These are phyloP conservation scores for Lanmaoa pseudosensibilis DNA, from an alignment of 768 basidiomycete genomes.

Conservation along the genomic window DNA sequence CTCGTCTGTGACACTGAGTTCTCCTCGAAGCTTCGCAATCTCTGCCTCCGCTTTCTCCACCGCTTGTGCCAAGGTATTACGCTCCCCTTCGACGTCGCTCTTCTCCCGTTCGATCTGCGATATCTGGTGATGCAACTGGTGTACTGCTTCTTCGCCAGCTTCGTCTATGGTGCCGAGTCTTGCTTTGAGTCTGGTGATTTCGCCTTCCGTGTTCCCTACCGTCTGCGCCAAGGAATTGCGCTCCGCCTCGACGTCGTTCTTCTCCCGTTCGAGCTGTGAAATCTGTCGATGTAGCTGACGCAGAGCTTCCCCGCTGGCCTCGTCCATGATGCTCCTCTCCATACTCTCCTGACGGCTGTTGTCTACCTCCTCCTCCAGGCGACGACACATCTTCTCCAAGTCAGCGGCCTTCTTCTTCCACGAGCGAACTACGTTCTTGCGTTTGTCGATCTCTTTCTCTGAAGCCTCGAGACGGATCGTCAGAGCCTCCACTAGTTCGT, in stretches of 20 bases:
- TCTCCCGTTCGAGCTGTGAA: constrained; percentile 69
- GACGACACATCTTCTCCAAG: constrained; percentile 63
- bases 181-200: constrained; percentile 65
- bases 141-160: constrained; percentile 67
- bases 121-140: constrained; percentile 75
- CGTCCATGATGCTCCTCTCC: constrained; percentile 81
- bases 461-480: constrained; percentile 50
- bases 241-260: constrained; percentile 47
- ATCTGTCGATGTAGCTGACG: constrained; percentile 81
- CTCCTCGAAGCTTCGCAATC: background rate
- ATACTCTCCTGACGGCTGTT: constrained; percentile 77
- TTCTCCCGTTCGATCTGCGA: constrained; percentile 67
- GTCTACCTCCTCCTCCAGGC: constrained; percentile 86
- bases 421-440: constrained; percentile 49
- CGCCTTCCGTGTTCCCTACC: constrained; percentile 50
- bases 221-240: constrained; percentile 38
- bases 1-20: constrained; percentile 42
- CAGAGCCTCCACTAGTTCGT: constrained; percentile 67
- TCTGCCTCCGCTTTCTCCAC: background rate
- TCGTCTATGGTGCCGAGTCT: constrained; percentile 68
- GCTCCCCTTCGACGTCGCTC: constrained; percentile 45
- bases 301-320: constrained; percentile 76
- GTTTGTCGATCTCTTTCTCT: constrained; percentile 65
- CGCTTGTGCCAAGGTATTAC: constrained; percentile 36
- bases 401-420: constrained; percentile 82